These are phyloP conservation scores for Alloascoidea hylecoeti DNA, from an alignment of 805 yeast genomes.

Conservation along the genomic window DNA sequence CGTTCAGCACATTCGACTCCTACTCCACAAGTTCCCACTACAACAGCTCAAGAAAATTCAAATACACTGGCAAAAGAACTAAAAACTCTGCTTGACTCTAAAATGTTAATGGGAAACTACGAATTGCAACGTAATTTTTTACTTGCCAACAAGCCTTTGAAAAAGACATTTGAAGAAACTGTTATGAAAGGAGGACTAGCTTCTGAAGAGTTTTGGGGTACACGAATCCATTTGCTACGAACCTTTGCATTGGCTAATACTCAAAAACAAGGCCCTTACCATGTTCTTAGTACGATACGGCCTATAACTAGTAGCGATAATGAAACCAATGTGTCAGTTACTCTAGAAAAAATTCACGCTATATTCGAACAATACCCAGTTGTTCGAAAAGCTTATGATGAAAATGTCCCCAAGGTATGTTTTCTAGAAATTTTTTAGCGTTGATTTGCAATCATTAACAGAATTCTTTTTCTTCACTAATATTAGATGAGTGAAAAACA, in stretches of 20 bases:
- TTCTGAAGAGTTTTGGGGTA: constrained; percentile 78
- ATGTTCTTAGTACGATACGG: constrained; percentile 83
- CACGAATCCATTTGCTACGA: constrained; percentile 63
- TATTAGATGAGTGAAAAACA: constrained; percentile 82
- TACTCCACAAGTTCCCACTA: constrained; percentile 3
- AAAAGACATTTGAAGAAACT: constrained; percentile 73
- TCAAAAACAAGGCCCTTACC: constrained; percentile 87
- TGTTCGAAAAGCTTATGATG: constrained; percentile 78
- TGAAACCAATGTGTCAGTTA: constrained; percentile 83
- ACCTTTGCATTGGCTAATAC: constrained; percentile 76
- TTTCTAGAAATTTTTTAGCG: no score
- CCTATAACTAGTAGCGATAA: constrained; percentile 91
- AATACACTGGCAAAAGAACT: constrained; percentile 10
- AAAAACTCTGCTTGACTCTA: constrained; percentile 30
- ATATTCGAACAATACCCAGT: constrained; percentile 90
- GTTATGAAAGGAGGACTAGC: constrained; percentile 60
- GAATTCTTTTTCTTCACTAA: no score
- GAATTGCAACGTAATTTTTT: constrained; percentile 70
- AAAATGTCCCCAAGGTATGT: constrained; percentile 83
- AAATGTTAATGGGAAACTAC: constrained; percentile 50
- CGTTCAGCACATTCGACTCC: constrained; percentile 34
- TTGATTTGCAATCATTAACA: no score
- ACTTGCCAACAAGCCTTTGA: constrained; percentile 50
- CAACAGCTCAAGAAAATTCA: constrained; percentile 4
- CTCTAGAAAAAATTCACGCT: constrained; percentile 79